A percentile compares a stretch with the other conserved stretches of the same genome.
These are phyloP conservation scores for Buddleja alternifolia DNA, from an alignment of 257 asterid genomes.

Conservation along the genomic window DNA sequence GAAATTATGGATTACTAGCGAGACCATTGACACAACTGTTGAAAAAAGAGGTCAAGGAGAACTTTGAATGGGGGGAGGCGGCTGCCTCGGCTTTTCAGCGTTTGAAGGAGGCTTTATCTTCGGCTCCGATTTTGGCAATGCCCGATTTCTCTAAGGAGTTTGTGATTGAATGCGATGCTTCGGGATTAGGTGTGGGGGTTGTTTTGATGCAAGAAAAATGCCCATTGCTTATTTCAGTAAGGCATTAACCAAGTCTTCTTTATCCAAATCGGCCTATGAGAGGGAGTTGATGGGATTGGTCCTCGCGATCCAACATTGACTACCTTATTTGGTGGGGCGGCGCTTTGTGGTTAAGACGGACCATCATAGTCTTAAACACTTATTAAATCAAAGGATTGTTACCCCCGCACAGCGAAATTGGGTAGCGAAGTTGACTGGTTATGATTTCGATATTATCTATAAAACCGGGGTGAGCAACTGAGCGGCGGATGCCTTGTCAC, in stretches of 20 bases:
- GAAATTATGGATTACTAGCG: too few relatives aligned
- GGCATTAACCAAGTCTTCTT: background rate
- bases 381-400: background rate
- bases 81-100: too few relatives aligned
- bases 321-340: background rate
- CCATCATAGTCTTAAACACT: background rate
- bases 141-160: too few relatives aligned
- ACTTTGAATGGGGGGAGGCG: too few relatives aligned
- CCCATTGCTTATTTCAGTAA: background rate
- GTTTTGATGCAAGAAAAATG: background rate
- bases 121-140: too few relatives aligned
- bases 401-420: background rate
- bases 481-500: too few relatives aligned
- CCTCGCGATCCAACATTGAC: background rate
- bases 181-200: background rate
- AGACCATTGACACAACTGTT: too few relatives aligned
- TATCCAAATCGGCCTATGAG: background rate
- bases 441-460: too few relatives aligned
- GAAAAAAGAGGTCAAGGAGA: too few relatives aligned
- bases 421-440: background rate
- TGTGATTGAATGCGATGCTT: background rate
- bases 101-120: too few relatives aligned
- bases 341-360: too few relatives aligned
- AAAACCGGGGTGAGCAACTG: too few relatives aligned
- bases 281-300: background rate